Evolutionary conservation across 768 basidiomycete genomes (phyloP).

Genomic region (Crepidotus variabilis): DNA sequence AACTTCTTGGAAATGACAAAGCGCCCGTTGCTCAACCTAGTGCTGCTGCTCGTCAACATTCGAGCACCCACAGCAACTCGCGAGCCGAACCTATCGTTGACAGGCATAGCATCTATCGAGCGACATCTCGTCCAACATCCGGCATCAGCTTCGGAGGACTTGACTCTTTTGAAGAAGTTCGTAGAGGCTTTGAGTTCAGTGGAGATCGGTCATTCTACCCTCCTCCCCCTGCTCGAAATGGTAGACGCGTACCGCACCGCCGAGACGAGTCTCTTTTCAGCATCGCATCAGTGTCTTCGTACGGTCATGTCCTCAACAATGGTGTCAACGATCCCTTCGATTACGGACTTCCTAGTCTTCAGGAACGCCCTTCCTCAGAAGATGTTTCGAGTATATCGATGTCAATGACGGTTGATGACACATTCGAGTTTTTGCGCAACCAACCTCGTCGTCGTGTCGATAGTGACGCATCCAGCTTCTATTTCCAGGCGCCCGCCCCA

Average conservation of each 20-base stretch:
- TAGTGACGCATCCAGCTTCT: conserved; percentile 77
- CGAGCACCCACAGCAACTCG: too few species aligned
- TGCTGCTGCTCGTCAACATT: too few species aligned
- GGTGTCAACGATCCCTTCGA: conserved; percentile 74
- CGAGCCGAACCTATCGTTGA: not conserved
- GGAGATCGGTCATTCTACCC: conserved; percentile 63
- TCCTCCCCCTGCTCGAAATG: conserved; percentile 35
- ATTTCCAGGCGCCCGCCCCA: conserved; percentile 46
- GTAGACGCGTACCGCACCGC: conserved; percentile 34
- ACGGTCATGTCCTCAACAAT: conserved; percentile 60
- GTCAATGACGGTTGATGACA: conserved; percentile 65
- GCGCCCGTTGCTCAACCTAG: too few species aligned
- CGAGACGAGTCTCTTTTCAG: conserved; percentile 63
- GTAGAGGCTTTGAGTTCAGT: conserved; percentile 74
- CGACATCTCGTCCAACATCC: conserved; percentile 40
- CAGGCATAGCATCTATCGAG: conserved; percentile 24
- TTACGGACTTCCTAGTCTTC: conserved; percentile 52
- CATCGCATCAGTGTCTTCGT: conserved; percentile 78
- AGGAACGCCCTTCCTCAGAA: conserved; percentile 54
- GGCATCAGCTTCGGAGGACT: conserved; percentile 67
- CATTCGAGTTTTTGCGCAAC: conserved; percentile 58
- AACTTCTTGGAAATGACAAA: conserved; percentile 34
- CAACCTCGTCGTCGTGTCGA: conserved; percentile 54
- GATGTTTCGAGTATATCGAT: conserved; percentile 48
- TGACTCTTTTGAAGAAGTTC: conserved; percentile 74